These are phyloP conservation scores for Cardamine chenopodiifolia DNA, from an alignment of 345 rosid genomes.

Conservation along the genomic window DNA sequence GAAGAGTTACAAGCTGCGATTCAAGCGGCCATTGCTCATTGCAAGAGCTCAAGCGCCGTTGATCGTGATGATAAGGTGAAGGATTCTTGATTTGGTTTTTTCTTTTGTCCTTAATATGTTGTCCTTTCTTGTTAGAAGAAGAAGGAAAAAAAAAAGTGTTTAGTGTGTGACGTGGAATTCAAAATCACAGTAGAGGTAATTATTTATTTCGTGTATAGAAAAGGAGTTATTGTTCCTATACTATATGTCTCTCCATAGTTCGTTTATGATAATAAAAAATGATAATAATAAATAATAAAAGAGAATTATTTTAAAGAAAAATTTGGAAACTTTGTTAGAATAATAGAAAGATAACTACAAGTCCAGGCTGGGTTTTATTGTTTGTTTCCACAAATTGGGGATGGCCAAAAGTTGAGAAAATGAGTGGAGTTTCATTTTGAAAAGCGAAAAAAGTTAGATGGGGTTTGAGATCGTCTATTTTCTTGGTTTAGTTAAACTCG, in stretches of 20 bases:
- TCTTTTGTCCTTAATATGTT: conserved; percentile 26
- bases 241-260: conserved; percentile 23
- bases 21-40: conserved; percentile 97
- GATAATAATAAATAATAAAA: not conserved
- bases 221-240: conserved; percentile 23
- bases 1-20: conserved; percentile 96
- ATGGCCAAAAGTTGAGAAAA: not conserved
- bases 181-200: conserved; percentile 15
- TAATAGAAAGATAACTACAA: conserved; percentile 30
- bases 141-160: not conserved
- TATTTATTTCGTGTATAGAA: conserved; percentile 23
- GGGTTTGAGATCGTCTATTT: not conserved
- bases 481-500: not conserved
- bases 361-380: conserved; percentile 42
- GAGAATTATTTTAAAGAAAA: conserved; percentile 5
- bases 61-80: conserved; percentile 45
- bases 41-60: conserved; percentile 79
- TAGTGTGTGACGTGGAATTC: conserved; percentile 37
- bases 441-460: conserved; percentile 1
- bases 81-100: conserved; percentile 42
- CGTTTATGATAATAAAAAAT: not conserved
- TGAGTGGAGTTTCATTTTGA: not conserved
- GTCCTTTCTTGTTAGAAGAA: conserved; percentile 27
- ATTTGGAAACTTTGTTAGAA: conserved; percentile 7
- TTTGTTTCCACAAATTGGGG: conserved; percentile 40